Evolutionary conservation across 225 moss, liverwort and hornwort genomes (phyloP).

Genomic region (Lunularia cruciata): DNA sequence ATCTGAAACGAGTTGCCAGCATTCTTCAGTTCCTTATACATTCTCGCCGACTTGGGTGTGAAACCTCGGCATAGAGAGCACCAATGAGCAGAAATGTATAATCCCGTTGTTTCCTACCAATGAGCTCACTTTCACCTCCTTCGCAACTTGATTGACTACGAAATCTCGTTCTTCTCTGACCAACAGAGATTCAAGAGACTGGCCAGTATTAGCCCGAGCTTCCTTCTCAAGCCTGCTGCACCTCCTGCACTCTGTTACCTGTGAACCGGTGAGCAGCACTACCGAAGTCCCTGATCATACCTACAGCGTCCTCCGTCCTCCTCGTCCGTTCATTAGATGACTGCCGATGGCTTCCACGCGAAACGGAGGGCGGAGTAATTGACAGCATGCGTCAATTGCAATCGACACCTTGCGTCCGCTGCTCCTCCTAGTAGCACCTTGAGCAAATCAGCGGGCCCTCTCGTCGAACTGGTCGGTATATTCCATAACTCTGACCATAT

Average conservation of each 20-base stretch:
- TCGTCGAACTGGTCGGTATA: too few species aligned
- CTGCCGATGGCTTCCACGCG: too few species aligned
- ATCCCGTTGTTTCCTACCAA: slow-evolving; percentile 24
- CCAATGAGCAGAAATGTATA: slow-evolving; percentile 31
- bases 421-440: too few species aligned
- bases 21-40: slow-evolving; percentile 26
- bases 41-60: slow-evolving; percentile 21
- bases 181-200: slow-evolving; percentile 17
- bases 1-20: slow-evolving; percentile 24
- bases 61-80: slow-evolving; percentile 23
- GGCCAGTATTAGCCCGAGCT: slow-evolving; percentile 11
- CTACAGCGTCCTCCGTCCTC: slow-evolving; percentile 17
- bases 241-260: slow-evolving; percentile 8
- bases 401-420: too few species aligned
- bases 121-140: slow-evolving; percentile 19
- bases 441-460: too few species aligned
- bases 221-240: slow-evolving; percentile 18
- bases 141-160: slow-evolving; percentile 10
- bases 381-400: too few species aligned
- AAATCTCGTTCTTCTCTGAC: slow-evolving; percentile 23
- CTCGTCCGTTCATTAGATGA: too few species aligned
- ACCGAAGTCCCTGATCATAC: slow-evolving; percentile 3
- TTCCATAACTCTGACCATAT: too few species aligned
- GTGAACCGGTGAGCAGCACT: slow-evolving; percentile 18
- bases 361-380: too few species aligned